These are phyloP conservation scores for Cladosporium sp. DNA, from an alignment of 2,329 filamentous ascomycete species.

Conservation along the genomic window DNA sequence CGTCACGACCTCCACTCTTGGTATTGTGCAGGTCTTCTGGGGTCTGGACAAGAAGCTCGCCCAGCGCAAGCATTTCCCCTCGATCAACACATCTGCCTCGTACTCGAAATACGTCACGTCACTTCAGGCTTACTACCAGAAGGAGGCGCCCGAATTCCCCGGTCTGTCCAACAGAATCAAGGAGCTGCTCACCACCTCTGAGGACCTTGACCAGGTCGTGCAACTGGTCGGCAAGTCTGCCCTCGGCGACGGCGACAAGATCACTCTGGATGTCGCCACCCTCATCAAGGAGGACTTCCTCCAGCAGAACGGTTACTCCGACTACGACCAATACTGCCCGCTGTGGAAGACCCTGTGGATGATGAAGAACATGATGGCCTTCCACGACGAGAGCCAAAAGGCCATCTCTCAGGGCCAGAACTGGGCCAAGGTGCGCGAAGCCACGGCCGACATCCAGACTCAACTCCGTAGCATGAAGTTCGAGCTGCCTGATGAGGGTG, in stretches of 20 bases:
- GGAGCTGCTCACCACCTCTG: slow-evolving; percentile 88
- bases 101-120: slow-evolving; percentile 95
- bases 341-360: slow-evolving; percentile 99
- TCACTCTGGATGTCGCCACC: slow-evolving; percentile 86
- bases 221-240: slow-evolving; percentile 98
- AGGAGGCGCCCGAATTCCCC: slow-evolving; percentile 91
- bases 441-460: slow-evolving; percentile 79
- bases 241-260: slow-evolving; percentile 95
- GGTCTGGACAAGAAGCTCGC: slow-evolving; percentile 99
- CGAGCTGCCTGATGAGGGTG: slow-evolving; percentile 80
- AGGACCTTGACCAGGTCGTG: slow-evolving; percentile 97
- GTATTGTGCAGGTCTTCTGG: slow-evolving; percentile 99
- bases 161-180: slow-evolving; percentile 88
- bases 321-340: slow-evolving; percentile 99
- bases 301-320: slow-evolving; percentile 98
- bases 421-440: slow-evolving; percentile 91
- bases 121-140: slow-evolving; percentile 90
- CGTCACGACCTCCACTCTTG: slow-evolving; percentile 86
- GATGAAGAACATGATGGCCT: slow-evolving; percentile 99
- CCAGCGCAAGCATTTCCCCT: slow-evolving; percentile 98
- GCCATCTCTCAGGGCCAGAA: slow-evolving; percentile 83
- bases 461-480: slow-evolving; percentile 94
- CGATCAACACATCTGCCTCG: slow-evolving; percentile 89
- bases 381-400: slow-evolving; percentile 97
- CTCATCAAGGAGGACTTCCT: slow-evolving; percentile 98